Conservation (phyloP, 2,329 filamentous ascomycete species). For the Nemania serpens region DNA sequence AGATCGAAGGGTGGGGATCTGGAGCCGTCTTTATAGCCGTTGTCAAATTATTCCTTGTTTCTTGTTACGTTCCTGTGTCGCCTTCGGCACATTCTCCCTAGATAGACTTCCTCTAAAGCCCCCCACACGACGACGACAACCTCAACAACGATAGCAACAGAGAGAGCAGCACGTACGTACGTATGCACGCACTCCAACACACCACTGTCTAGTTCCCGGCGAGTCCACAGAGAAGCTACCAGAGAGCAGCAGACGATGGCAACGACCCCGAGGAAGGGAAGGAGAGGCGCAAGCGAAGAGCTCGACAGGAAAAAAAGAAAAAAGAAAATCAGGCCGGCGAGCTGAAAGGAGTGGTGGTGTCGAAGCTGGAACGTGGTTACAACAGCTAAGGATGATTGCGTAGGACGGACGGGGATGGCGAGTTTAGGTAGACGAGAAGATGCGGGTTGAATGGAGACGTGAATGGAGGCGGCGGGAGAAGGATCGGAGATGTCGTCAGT, state of each 20-base stretch:
- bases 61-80: slow-evolving; percentile 18
- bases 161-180: slow-evolving; percentile 3
- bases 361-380: slow-evolving; percentile 14
- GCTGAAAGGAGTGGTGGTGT: slow-evolving; percentile 14
- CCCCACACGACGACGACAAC: slow-evolving; percentile 14
- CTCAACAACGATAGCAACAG: slow-evolving; percentile 4
- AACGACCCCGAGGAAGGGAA: slow-evolving; percentile 4
- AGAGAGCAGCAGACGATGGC: slow-evolving; percentile 1
- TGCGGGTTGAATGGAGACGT: slow-evolving; percentile 25
- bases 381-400: slow-evolving; percentile 13
- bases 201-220: slow-evolving; percentile 7
- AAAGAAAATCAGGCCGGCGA: slow-evolving; percentile 2
- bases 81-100: slow-evolving; percentile 23
- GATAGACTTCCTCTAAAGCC: slow-evolving; percentile 11
- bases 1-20: background rate
- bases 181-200: slow-evolving; percentile 21
- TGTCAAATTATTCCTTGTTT: slow-evolving; percentile 9
- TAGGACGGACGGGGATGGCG: slow-evolving; percentile 15
- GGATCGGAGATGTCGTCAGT: slow-evolving; percentile 25
- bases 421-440: slow-evolving; percentile 17
- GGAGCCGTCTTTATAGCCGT: background rate
- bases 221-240: background rate
- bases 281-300: slow-evolving; percentile 1
- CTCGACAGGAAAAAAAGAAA: background rate
- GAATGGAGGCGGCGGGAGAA: slow-evolving; percentile 13